Percentiles rank a stretch among this genome's conserved stretches.
Evolutionary conservation across 2,329 filamentous ascomycete genomes (phyloP).

Genomic region (Trichocomaceae sp.): DNA sequence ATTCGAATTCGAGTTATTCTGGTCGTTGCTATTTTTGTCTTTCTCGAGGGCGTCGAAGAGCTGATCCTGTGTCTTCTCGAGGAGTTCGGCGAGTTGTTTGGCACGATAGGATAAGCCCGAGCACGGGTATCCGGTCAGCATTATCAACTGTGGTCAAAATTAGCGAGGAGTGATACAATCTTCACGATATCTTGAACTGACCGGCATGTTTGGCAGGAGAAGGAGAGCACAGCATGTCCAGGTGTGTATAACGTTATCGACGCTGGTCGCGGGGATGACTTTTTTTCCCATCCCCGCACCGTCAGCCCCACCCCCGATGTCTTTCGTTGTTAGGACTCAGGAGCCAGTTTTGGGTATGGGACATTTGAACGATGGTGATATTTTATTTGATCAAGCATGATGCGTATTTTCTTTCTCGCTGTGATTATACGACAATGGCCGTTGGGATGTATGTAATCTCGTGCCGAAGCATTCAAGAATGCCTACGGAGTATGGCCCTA

Average conservation of each 20-base stretch:
- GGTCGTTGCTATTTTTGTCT: conserved; percentile 6
- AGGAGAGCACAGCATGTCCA: not conserved
- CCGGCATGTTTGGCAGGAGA: conserved; percentile 8
- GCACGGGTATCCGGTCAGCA: conserved; percentile 57
- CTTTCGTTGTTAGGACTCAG: not conserved
- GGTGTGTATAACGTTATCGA: not conserved
- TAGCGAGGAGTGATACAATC: not conserved
- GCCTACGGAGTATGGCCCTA: no score
- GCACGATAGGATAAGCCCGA: conserved; percentile 58
- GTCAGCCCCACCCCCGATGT: not conserved
- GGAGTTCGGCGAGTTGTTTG: conserved; percentile 48
- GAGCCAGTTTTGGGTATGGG: not conserved
- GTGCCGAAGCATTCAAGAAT: no score
- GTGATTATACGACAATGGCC: no score
- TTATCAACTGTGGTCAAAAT: conserved; percentile 45
- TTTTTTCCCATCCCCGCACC: not conserved
- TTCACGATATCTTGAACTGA: not conserved
- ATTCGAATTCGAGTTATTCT: conserved; percentile 12
- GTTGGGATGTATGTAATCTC: no score
- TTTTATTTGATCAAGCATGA: no score
- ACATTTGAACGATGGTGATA: no score
- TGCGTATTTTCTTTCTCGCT: not conserved
- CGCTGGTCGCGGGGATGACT: not conserved
- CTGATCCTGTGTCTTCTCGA: conserved; percentile 45
- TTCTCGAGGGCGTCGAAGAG: conserved; percentile 24